A percentile compares a stretch with the other conserved stretches of the same genome.
Evolutionary conservation across 2,329 filamentous ascomycete species (phyloP).

Genomic region (Fragosphaeria purpurea): DNA sequence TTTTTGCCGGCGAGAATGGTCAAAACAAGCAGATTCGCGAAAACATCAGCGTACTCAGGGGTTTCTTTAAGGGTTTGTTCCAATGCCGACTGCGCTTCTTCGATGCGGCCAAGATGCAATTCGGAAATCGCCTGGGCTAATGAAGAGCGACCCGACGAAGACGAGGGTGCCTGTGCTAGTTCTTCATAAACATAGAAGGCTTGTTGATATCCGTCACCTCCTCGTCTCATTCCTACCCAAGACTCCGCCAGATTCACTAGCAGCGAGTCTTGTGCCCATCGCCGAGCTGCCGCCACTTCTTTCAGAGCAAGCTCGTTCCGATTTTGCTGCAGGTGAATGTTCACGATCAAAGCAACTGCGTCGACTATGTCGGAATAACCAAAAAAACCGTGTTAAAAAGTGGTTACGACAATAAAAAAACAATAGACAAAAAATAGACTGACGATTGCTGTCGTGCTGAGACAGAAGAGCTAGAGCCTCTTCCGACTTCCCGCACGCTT

Average conservation of each 20-base stretch:
- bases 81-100: slow-evolving; percentile 80
- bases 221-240: slow-evolving; percentile 84
- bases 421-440: slow-evolving; percentile 23
- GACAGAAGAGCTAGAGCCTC: slow-evolving; percentile 71
- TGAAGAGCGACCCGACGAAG: slow-evolving; percentile 64
- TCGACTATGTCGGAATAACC: slow-evolving; percentile 36
- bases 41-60: slow-evolving; percentile 58
- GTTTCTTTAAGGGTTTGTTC: slow-evolving; percentile 71
- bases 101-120: slow-evolving; percentile 75
- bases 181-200: slow-evolving; percentile 98
- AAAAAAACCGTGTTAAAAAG: neutral
- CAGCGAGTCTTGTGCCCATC: slow-evolving; percentile 92
- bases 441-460: slow-evolving; percentile 80
- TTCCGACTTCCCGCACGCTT: slow-evolving; percentile 70
- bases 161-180: slow-evolving; percentile 76
- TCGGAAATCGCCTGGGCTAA: slow-evolving; percentile 86
- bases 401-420: neutral
- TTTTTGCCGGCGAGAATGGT: slow-evolving; percentile 69
- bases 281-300: slow-evolving; percentile 74
- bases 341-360: slow-evolving; percentile 77
- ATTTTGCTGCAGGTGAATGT: slow-evolving; percentile 89
- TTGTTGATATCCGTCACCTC: slow-evolving; percentile 91
- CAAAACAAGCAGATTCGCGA: slow-evolving; percentile 77
- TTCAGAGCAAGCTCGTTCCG: slow-evolving; percentile 82
- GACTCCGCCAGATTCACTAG: slow-evolving; percentile 91